Base-by-base conservation (phyloP, 345 rosid genomes). In the Bruguiera sexangula region DNA sequence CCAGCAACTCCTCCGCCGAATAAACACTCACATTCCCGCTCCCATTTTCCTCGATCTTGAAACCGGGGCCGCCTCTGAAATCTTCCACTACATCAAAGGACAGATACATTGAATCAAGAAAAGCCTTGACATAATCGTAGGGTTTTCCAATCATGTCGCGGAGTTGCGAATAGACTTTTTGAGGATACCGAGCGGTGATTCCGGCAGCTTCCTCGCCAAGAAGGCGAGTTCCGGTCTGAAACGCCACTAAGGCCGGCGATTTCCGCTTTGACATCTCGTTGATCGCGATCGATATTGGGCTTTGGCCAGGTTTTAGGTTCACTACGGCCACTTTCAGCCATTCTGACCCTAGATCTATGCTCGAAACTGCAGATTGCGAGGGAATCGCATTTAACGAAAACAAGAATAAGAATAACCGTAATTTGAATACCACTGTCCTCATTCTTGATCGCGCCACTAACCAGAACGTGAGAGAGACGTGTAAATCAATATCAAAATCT, bases 251-350 rank as follows among this genome's bases (percentile, higher is more conserved):
- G 9, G 87, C 87, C 22, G 98, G 98, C 29, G 98, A 87, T 80
- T 95, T 90, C 19, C 99, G 79, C 85, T 92, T 95, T 5, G 99
- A 95, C 98, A 92, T 95, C 84, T 95, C 98, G 62, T 95, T 95
- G 63, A 95, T 95, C 20, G 98, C 99, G 54, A 95, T 76, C 7
- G 92, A 84, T 63, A 95, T 95, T 4, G 99, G 99, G 54, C 84
- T 85, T 79, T 95, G 99, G 34, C 96, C 97, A 2, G 84, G 89
- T 75, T 83, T 87, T 9, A 90, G 85, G 74, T 92, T 92, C 43
- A 95, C 98, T 6, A 95, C 98, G 0, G 97, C 93, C 24, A 92
- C 94, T 78, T 92, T 95, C 13, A 90, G 18, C 94, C 89, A 95
- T 81, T 95, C 98, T 1, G 99, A 88, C 11, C 99, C 98, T 67